Base-by-base conservation (phyloP, 345 rosid genomes). In the Moricandia moricandioides region DNA sequence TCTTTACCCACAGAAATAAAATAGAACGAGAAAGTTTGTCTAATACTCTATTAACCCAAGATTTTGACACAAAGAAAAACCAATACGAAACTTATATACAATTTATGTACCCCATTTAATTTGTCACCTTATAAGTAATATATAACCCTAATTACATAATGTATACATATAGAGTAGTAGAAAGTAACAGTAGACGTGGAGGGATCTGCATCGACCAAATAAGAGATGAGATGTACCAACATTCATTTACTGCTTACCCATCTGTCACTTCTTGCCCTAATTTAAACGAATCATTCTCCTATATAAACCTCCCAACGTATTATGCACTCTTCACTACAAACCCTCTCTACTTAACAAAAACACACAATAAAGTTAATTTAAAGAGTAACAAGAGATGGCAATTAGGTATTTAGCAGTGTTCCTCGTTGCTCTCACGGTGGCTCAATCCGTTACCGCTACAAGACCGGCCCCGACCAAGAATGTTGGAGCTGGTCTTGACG, bases 401-500 rank as follows among this genome's bases (percentile, higher is more conserved):
- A 0, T 37, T 47, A 78, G 74, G 60, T 78, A 18, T 62, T 54
- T 72, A 31, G 55, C 58, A 2, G 13, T 31, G 78, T 40, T 78
- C 59, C 69, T 78, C 5, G 65, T 72, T 18, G 78, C 70, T 62
- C 69, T 78, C 11, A 54, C 9, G 43, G 73, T 72, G 51, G 65
- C 67, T 72, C 74, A 52, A 72, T 72, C 74, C 31, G 76, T 69
- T 57, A 45, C 67, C 7, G 88, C 84, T 7, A 75, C 87, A 5
- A 85, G 89, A 74, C 79, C 84, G 21, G 79, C 59, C 70, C 86
- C 85, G 16, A 16, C 65, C 16, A 82, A 40, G 62, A 58, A 71
- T 29, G 80, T 58, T 1, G 78, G 73, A 39, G 82, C 80, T 47
- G 91, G 91, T 67, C 87, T 87, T 14, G 74, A 81, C 30, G 89